Percentiles rank a stretch among this genome's conserved stretches.
These are phyloP conservation scores for Meyerozyma elateridarum DNA, from an alignment of 1,139 yeast species.

Conservation along the genomic window DNA sequence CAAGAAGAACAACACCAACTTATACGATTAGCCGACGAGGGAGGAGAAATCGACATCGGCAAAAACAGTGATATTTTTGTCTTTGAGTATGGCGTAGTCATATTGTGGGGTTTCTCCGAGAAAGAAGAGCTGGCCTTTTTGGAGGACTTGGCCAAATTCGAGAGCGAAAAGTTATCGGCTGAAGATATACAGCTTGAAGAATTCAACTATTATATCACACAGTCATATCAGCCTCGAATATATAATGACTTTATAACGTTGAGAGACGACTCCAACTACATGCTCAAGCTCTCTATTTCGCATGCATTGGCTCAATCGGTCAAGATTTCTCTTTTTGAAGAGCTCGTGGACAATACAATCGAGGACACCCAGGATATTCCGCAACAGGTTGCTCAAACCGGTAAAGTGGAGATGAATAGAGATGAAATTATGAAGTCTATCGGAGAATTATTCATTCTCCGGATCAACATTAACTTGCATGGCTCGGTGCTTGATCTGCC, in stretches of 20 bases:
- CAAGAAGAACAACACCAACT: slow-evolving; percentile 34
- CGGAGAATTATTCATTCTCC: slow-evolving; percentile 86
- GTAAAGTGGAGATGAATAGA: slow-evolving; percentile 90
- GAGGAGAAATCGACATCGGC: slow-evolving; percentile 86
- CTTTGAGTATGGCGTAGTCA: slow-evolving; percentile 92
- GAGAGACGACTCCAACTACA: slow-evolving; percentile 84
- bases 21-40: slow-evolving; percentile 82
- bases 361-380: slow-evolving; percentile 97
- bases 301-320: slow-evolving; percentile 93
- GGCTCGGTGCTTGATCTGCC: slow-evolving; percentile 96
- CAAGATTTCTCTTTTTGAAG: slow-evolving; percentile 90
- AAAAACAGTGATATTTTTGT: slow-evolving; percentile 77
- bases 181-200: slow-evolving; percentile 94
- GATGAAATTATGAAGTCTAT: slow-evolving; percentile 95
- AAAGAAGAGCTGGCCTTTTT: slow-evolving; percentile 81
- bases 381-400: slow-evolving; percentile 88
- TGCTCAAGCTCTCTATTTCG: slow-evolving; percentile 83
- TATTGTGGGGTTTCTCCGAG: slow-evolving; percentile 89
- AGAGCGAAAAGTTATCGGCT: slow-evolving; percentile 80
- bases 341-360: slow-evolving; percentile 89
- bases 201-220: slow-evolving; percentile 88
- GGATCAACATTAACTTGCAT: slow-evolving; percentile 88
- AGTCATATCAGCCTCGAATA: slow-evolving; percentile 89
- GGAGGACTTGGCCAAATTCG: slow-evolving; percentile 80
- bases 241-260: slow-evolving; percentile 92